Evolutionary conservation across 345 rosid genomes (phyloP), one percentile per base, ranked within the genome.

Genomic region (Pseudoturritis turrita): DNA sequence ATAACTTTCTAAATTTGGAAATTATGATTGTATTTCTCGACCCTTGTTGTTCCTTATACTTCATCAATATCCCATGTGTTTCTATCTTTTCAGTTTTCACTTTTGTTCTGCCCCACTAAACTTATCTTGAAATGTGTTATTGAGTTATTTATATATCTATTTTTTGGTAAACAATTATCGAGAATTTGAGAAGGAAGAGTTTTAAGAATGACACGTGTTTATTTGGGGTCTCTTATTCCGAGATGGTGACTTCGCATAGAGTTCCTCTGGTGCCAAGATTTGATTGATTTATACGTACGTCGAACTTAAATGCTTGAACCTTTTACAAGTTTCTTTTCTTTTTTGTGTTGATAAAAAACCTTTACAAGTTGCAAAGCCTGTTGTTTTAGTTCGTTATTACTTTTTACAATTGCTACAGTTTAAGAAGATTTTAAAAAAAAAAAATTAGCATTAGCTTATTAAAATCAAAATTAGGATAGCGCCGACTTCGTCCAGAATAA

Each of bases 61-160:
- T 69, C 57, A 57, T 70, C 26, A n/a, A n/a, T n/a, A n/a, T 57
- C 45, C 39, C 57, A 58, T 70, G 65, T 46, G 57, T 69, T 68
- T 40, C 21, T 45, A 45, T 57, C 65, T 69, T 66, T 69, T 22
- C 19, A 45, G 65, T 57, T 57, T 46, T 22, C 19, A 57, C 65
- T 69, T 57, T 46, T 33, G 65, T 57, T 33, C 26, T 46, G 57
- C 37, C 65, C 47, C 57, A 35, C 74, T 35, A 46, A 70, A 23
- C 65, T 33, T 70, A 70, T 69, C 73, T 37, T 57, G 19, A 57
- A 33, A 23, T 68, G 11, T 29, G 17, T 7, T 21, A 54, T 68
- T 43, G 15, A 9, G 18, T 28, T 9, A 3, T 69, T 45, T n/a
- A 22, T 26, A n/a, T 37, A 21, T 55, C 14, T 7, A 8, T 40